phyloP scores from a whole-genome alignment of 164 flowering plant species.

The Vitis labrusca region DNA sequence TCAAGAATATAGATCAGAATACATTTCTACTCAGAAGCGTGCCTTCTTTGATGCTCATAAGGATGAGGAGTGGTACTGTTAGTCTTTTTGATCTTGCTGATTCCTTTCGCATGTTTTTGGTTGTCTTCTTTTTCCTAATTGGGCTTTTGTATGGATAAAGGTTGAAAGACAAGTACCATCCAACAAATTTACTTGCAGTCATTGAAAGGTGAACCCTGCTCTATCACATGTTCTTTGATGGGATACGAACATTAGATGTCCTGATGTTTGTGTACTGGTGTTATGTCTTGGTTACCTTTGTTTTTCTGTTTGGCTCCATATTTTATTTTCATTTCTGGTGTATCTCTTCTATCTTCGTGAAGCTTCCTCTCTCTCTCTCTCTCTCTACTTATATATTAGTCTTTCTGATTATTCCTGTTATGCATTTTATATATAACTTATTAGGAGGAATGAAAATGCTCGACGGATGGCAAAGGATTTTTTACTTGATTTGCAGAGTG shows the following conservation, averaged over 20 bases:
- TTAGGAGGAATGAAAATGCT: conserved; percentile 93
- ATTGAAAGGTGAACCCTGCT: conserved; percentile 72
- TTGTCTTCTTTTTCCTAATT: conserved; percentile 9
- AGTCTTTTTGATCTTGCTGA: neutral
- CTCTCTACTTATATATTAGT: no score
- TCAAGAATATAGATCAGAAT: conserved; percentile 92
- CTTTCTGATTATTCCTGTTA: no score
- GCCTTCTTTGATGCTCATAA: conserved; percentile 88
- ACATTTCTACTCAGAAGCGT: conserved; percentile 89
- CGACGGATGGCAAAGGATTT: conserved; percentile 75
- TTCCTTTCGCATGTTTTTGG: neutral
- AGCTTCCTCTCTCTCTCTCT: no score
- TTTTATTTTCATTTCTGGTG: no score
- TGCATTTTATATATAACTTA: neutral
- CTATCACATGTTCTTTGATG: no score
- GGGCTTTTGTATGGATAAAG: conserved; percentile 36
- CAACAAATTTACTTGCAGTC: conserved; percentile 78
- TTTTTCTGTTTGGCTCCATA: no score
- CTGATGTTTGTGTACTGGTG: no score
- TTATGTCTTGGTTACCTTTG: no score
- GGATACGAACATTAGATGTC: no score
- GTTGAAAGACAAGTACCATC: conserved; percentile 96
- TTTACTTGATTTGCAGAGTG: conserved; percentile 81
- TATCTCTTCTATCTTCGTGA: no score
- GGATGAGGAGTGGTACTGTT: conserved; percentile 85